phyloP scores from a whole-genome alignment of 257 asterid genomes.

The Solanum bulbocastanum region DNA sequence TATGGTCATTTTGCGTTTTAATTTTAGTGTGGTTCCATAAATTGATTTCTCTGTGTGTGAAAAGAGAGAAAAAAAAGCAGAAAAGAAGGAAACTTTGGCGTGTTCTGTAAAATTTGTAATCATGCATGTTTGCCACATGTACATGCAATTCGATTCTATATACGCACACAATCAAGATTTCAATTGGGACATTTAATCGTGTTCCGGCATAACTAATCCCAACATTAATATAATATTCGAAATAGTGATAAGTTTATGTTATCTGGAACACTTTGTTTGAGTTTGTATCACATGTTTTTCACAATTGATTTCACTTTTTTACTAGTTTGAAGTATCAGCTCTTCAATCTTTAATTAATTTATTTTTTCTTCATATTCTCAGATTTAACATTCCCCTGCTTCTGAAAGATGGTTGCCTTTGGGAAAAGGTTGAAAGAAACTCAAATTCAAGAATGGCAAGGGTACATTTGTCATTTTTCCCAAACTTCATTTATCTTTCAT shows the following conservation, averaged over 20 bases:
- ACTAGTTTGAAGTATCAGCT: background rate
- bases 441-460: slow-evolving; percentile 88
- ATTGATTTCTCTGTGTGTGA: background rate
- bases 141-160: background rate
- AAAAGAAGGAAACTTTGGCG: background rate
- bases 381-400: background rate
- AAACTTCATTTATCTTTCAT: background rate
- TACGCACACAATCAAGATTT: background rate
- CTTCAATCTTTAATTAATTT: background rate
- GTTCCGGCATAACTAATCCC: background rate
- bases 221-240: background rate
- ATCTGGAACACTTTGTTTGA: background rate
- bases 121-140: background rate
- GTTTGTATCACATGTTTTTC: background rate
- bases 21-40: background rate
- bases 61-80: background rate
- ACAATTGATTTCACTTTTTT: background rate
- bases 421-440: slow-evolving; percentile 80
- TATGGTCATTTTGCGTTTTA: background rate
- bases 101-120: background rate
- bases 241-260: background rate
- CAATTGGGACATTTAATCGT: background rate
- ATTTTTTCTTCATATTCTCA: background rate
- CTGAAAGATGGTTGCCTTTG: slow-evolving; percentile 76
- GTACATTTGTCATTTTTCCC: slow-evolving; percentile 22